Conservation (phyloP, 192 early-diverging fungal genomes). For the Coemansia sp. region DNA sequence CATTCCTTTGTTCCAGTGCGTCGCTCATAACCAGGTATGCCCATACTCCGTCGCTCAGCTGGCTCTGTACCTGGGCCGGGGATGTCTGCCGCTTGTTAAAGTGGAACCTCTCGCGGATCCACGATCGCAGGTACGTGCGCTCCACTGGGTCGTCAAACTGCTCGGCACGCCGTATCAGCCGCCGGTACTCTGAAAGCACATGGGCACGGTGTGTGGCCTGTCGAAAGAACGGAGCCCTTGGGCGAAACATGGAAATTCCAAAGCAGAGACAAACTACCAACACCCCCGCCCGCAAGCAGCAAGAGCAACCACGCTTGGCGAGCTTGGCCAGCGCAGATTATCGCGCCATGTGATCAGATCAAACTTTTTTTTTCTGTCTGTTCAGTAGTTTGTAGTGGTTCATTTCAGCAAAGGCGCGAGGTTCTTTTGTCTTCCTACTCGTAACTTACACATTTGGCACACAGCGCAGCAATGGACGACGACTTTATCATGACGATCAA, state of each 20-base stretch:
- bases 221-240: slow-evolving; percentile 32
- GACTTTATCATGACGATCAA: slow-evolving; percentile 72
- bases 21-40: slow-evolving; percentile 6
- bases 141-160: slow-evolving; percentile 32
- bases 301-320: too few relatives aligned
- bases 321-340: background rate
- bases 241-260: slow-evolving; percentile 44
- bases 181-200: slow-evolving; percentile 16
- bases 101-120: slow-evolving; percentile 49
- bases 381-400: background rate
- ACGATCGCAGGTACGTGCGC: slow-evolving; percentile 35
- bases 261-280: too few relatives aligned
- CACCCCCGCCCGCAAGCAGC: too few relatives aligned
- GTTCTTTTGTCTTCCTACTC: background rate
- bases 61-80: slow-evolving; percentile 6
- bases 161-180: slow-evolving; percentile 17
- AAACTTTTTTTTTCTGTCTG: slow-evolving; percentile 5
- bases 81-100: slow-evolving; percentile 34
- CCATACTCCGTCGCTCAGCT: slow-evolving; percentile 26
- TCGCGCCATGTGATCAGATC: background rate
- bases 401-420: too few relatives aligned
- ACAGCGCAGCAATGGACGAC: slow-evolving; percentile 18
- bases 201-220: slow-evolving; percentile 7
- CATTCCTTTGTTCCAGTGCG: slow-evolving; percentile 7
- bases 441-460: background rate